Evolutionary conservation across 192 early-diverging fungal species (phyloP).

Genomic region (Diversispora epigaea): DNA sequence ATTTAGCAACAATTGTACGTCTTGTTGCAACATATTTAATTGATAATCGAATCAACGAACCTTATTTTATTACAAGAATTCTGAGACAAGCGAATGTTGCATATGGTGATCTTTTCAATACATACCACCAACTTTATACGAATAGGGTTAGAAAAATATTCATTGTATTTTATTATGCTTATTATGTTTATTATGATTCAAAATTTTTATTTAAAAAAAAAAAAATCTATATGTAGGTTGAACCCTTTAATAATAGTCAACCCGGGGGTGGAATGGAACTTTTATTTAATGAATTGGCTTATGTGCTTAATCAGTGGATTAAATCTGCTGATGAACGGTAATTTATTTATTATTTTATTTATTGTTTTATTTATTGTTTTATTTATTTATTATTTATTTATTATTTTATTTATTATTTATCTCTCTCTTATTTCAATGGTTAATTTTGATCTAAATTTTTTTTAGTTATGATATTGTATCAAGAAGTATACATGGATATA

Average conservation of each 20-base stretch:
- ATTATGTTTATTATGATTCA: no score
- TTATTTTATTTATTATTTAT: background rate
- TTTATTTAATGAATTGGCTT: background rate
- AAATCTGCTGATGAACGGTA: background rate
- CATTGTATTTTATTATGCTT: no score
- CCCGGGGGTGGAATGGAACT: background rate
- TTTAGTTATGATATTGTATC: conserved; percentile 11
- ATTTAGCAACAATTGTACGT: background rate
- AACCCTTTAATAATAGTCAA: background rate
- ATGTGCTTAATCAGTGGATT: background rate
- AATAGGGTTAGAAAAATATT: background rate
- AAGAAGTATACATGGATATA: background rate
- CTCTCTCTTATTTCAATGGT: background rate
- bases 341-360: background rate
- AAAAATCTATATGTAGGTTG: background rate
- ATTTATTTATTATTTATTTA: no score
- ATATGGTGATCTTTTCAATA: background rate
- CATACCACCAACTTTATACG: background rate
- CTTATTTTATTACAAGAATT: conserved; percentile 1
- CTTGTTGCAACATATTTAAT: background rate
- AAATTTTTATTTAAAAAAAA: no score
- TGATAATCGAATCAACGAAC: background rate
- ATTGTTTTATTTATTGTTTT: background rate
- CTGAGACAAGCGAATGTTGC: background rate
- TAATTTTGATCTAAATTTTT: background rate